Percentiles rank a stretch among this genome's conserved stretches.
Evolutionary conservation across 139 green algal genomes (phyloP).

Genomic region (Diplosphaera chodatii): DNA sequence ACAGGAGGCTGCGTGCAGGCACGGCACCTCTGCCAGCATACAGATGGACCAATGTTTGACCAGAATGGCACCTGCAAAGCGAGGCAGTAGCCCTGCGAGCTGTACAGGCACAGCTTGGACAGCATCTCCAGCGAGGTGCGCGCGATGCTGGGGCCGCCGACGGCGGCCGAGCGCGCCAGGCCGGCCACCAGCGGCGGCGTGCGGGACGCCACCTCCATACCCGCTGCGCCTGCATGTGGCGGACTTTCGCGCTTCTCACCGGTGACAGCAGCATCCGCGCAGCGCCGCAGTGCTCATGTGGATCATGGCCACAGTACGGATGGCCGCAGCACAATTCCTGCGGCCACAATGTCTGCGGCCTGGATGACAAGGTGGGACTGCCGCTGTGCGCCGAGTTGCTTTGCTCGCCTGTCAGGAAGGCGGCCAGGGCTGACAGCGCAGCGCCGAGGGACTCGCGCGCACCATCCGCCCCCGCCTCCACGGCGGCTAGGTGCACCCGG

Average conservation of each 20-base stretch:
- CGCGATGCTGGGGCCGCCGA: neutral
- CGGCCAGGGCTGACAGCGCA: constrained; percentile 5
- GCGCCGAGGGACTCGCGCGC: constrained; percentile 18
- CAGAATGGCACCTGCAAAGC: constrained; percentile 3
- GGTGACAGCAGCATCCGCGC: no score
- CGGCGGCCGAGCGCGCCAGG: neutral
- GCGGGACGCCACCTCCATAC: constrained; percentile 15
- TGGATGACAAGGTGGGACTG: no score
- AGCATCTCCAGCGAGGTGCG: constrained; percentile 25
- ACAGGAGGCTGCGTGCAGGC: no score
- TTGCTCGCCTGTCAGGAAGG: neutral
- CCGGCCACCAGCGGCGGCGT: neutral
- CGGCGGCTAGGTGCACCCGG: constrained; percentile 18
- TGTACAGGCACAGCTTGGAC: constrained; percentile 27
- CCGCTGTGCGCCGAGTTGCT: no score
- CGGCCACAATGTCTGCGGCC: no score
- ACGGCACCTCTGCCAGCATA: no score
- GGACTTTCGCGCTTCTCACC: no score
- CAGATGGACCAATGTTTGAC: neutral
- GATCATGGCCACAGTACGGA: no score
- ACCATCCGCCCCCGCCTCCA: constrained; percentile 13
- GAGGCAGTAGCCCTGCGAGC: constrained; percentile 14
- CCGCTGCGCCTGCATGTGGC: constrained; percentile 8
- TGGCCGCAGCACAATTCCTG: no score
- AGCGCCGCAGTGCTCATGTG: constrained; percentile 15